Evolutionary conservation across 306 rosid genomes (phyloP).

Genomic region (Spatholobus suberectus): DNA sequence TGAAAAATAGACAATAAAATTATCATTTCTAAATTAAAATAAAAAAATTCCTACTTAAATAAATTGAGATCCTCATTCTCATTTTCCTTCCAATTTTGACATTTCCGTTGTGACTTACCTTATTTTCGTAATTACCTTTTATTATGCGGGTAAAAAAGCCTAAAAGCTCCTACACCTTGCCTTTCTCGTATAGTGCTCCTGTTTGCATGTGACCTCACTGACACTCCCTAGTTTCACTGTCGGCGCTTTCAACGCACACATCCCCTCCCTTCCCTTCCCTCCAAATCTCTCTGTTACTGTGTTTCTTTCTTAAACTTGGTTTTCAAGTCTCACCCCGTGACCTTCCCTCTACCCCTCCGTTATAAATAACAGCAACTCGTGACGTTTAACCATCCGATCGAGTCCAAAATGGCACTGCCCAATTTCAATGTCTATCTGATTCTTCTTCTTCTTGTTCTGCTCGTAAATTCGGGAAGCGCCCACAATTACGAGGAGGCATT

Average conservation of each 20-base stretch:
- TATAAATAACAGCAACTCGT: neutral
- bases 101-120: too few relatives aligned
- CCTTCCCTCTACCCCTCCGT: conserved; percentile 16
- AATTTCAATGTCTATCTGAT: neutral
- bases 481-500: conserved; percentile 82
- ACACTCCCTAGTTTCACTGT: conserved; percentile 37
- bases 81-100: too few relatives aligned
- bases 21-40: too few relatives aligned
- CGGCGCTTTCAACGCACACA: conserved; percentile 44
- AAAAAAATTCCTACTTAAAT: too few relatives aligned
- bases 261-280: conserved; percentile 41
- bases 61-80: too few relatives aligned
- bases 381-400: neutral
- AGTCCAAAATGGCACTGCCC: conserved; percentile 32
- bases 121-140: too few relatives aligned
- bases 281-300: conserved; percentile 31
- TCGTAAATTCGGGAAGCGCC: neutral
- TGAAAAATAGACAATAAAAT: too few relatives aligned
- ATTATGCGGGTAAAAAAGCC: too few relatives aligned
- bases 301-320: conserved; percentile 37
- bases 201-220: conserved; percentile 53
- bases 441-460: neutral
- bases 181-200: neutral
- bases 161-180: neutral
- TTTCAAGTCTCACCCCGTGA: conserved; percentile 65